These are phyloP conservation scores for Saitozyma sp. DNA, from an alignment of 768 basidiomycete genomes.

Conservation along the genomic window DNA sequence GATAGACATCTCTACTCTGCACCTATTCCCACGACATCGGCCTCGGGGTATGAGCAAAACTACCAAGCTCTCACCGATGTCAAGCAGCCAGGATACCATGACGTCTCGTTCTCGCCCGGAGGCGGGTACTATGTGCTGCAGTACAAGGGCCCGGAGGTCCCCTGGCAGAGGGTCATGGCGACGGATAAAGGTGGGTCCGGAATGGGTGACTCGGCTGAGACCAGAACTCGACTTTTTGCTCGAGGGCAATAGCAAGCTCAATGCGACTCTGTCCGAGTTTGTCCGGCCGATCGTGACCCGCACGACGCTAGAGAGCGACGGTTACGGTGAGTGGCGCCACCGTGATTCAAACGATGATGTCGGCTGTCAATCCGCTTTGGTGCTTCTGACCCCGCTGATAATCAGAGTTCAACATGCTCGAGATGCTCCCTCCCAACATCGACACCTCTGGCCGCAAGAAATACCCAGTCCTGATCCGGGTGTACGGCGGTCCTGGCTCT, in stretches of 20 bases:
- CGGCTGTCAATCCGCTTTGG: neutral
- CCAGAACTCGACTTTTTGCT: constrained; percentile 64
- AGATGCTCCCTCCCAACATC: constrained; percentile 87
- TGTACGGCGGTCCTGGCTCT: constrained; percentile 90
- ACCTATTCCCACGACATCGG: constrained; percentile 64
- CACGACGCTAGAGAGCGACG: constrained; percentile 75
- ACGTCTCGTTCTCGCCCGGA: constrained; percentile 75
- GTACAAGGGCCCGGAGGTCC: constrained; percentile 78
- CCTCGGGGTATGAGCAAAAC: constrained; percentile 26
- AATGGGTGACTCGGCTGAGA: neutral
- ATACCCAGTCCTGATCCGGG: constrained; percentile 88
- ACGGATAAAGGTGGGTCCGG: constrained; percentile 19
- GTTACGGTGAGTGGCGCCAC: constrained; percentile 63
- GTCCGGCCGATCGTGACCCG: constrained; percentile 69
- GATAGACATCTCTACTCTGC: constrained; percentile 83
- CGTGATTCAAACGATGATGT: too few relatives aligned
- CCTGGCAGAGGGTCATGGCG: constrained; percentile 78
- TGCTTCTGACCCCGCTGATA: constrained; percentile 10
- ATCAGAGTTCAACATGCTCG: constrained; percentile 81
- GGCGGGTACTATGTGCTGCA: constrained; percentile 79
- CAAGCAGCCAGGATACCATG: constrained; percentile 60
- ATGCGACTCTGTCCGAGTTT: constrained; percentile 66
- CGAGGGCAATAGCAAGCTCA: constrained; percentile 68
- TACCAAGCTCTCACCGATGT: constrained; percentile 49
- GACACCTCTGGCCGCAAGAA: constrained; percentile 93